Evolutionary conservation across 169 alveolate species (phyloP).

Genomic region (Cyclospora cayetanensis): DNA sequence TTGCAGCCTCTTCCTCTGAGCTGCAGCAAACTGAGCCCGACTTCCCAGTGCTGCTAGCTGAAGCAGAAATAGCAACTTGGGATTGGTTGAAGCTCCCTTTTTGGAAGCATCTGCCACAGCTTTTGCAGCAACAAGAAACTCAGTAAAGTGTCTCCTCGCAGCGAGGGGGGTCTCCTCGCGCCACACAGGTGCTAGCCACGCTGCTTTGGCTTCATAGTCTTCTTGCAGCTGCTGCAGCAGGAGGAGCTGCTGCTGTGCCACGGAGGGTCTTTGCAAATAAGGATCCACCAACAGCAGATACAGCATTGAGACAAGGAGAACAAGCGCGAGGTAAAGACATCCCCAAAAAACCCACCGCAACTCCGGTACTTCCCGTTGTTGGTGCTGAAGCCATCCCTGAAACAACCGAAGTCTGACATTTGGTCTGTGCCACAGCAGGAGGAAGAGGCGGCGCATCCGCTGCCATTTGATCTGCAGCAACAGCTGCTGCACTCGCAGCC

Average conservation of each 20-base stretch:
- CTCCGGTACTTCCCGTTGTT: constrained; percentile 20
- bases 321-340: not conserved
- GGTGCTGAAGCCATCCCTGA: constrained; percentile 28
- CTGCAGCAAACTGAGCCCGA: constrained; percentile 30
- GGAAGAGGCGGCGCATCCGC: constrained; percentile 1
- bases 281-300: not conserved
- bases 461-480: not conserved
- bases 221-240: constrained; percentile 60
- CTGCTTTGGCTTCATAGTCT: not conserved
- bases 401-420: not conserved
- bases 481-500: constrained; percentile 48
- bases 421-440: not conserved
- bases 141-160: not conserved
- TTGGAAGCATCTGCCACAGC: constrained; percentile 8
- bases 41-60: constrained; percentile 9
- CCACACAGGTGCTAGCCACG: constrained; percentile 5
- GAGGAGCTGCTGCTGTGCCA: constrained; percentile 26
- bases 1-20: constrained; percentile 16
- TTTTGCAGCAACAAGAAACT: constrained; percentile 14
- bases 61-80: not conserved
- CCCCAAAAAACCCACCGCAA: not conserved
- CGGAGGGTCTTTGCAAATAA: not conserved
- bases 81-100: not conserved
- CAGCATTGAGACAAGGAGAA: not conserved
- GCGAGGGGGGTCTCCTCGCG: not conserved